These are phyloP conservation scores for Pistacia vera DNA, from an alignment of 345 rosid species.

Conservation along the genomic window DNA sequence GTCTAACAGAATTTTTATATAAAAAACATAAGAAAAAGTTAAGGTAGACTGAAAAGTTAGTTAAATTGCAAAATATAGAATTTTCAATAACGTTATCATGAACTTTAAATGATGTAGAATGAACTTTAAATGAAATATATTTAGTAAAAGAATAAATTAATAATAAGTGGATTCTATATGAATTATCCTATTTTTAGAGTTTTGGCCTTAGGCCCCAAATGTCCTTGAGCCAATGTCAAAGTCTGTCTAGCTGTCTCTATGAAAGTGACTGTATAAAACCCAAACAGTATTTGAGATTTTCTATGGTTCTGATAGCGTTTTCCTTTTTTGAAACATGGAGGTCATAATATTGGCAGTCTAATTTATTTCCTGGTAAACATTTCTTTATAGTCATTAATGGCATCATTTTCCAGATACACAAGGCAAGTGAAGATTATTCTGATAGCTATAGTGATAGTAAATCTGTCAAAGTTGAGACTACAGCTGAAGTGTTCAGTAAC, in stretches of 20 bases:
- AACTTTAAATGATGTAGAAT: too few relatives aligned
- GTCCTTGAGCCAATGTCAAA: too few relatives aligned
- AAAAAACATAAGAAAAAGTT: too few relatives aligned
- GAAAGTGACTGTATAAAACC: neutral
- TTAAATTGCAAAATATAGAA: too few relatives aligned
- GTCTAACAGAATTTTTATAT: too few relatives aligned
- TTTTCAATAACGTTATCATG: too few relatives aligned
- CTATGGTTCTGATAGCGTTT: neutral
- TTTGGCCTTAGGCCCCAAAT: too few relatives aligned
- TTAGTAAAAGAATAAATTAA: too few relatives aligned
- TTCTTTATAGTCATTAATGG: neutral
- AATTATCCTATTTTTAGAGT: too few relatives aligned
- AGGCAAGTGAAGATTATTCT: slow-evolving; percentile 58
- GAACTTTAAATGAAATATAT: too few relatives aligned
- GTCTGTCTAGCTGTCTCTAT: neutral
- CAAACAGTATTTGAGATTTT: neutral
- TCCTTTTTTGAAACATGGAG: neutral
- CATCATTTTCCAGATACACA: slow-evolving; percentile 50
- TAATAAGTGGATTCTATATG: too few relatives aligned
- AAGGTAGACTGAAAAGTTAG: too few relatives aligned
- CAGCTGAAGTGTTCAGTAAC: slow-evolving; percentile 9
- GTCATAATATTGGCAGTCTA: neutral
- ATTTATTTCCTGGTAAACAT: neutral
- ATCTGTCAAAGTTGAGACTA: slow-evolving; percentile 8
- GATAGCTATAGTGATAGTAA: slow-evolving; percentile 50